Evolutionary conservation across 176 grass and related monocot species (phyloP), one percentile per base, ranked within the genome.

Genomic region (Alopecurus myosuroides): DNA sequence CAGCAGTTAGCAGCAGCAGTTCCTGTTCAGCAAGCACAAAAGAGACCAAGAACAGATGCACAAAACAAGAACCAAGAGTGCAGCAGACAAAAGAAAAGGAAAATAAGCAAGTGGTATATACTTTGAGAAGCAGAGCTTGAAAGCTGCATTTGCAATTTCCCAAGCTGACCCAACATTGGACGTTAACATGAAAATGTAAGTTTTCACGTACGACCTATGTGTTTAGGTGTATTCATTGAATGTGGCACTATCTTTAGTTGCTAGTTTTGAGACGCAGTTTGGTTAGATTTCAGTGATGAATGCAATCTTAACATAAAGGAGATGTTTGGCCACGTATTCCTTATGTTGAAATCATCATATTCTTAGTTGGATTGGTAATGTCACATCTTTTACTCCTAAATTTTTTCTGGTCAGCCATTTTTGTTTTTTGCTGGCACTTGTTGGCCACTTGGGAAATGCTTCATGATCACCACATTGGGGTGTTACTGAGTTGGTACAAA

Each of bases 111-210:
- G n/a, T n/a, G n/a, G n/a, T n/a, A n/a, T n/a, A n/a, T 99, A 99
- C 61, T 96, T 86, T 9, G 85, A 92, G 83, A 90, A 89, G 63
- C 97, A 88, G 85, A 96, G 91, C 81, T 89, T 99, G 94, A 94
- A 94, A 92, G 92, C 84, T 76, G 89, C 90, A 82, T 96, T 96
- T 40, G 81, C 78, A 60, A 84, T 70, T 62, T 77, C 93, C 45
- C 86, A 86, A 40, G 88, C 93, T 87, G 97, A 99, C 88, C 94
- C 97, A 68, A 99, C 97, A 76, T 58, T 96, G 60, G 97, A 96
- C 65, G 79, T 99, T 75, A 98, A 96, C 81, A 96, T 82, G 81
- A 93, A 99, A 82, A 92, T 99, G 97, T 96, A 98, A 94, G 97
- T 87, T 53, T 35, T 37, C 18, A 19, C 46, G 19, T 26, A 13